Evolutionary conservation across 2,329 filamentous ascomycete genomes (phyloP).

Genomic region (Cladophialophora carrionii): DNA sequence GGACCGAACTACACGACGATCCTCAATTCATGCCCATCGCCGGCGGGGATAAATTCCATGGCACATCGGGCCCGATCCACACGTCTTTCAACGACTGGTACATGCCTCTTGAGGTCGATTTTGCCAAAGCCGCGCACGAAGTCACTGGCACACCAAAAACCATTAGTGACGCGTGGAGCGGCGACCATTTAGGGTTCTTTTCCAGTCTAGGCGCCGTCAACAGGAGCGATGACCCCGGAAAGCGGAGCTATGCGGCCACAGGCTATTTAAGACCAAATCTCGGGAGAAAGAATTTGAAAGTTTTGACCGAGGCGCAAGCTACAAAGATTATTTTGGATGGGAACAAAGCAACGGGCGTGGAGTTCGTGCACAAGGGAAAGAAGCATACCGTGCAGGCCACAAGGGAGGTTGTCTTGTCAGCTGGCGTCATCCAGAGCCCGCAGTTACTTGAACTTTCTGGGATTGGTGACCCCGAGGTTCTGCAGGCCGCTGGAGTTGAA

Average conservation of each 20-base stretch:
- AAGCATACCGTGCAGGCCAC: conserved; percentile 43
- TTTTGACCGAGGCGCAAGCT: conserved; percentile 53
- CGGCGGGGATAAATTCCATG: conserved; percentile 34
- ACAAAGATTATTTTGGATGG: conserved; percentile 40
- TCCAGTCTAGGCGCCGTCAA: conserved; percentile 33
- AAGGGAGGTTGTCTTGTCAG: conserved; percentile 62
- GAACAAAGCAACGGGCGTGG: conserved; percentile 48
- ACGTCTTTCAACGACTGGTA: conserved; percentile 42
- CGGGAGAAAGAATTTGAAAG: conserved; percentile 50
- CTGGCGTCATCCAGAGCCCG: conserved; percentile 61
- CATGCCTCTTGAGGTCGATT: conserved; percentile 45
- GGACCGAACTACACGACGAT: conserved; percentile 34
- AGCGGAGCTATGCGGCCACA: conserved; percentile 48
- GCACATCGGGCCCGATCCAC: conserved; percentile 39
- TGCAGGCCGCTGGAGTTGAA: conserved; percentile 48
- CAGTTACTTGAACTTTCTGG: conserved; percentile 65
- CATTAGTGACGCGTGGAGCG: conserved; percentile 31
- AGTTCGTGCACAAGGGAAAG: conserved; percentile 47
- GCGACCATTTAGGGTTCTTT: conserved; percentile 35
- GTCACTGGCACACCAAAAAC: conserved; percentile 41
- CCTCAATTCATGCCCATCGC: conserved; percentile 41
- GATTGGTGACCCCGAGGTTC: conserved; percentile 55
- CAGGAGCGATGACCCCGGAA: conserved; percentile 30
- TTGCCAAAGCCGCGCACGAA: conserved; percentile 43
- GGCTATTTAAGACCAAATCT: conserved; percentile 47